Percentiles rank a stretch among this genome's conserved stretches.
These are phyloP conservation scores for Populus davidiana DNA, from an alignment of 345 rosid genomes.

Conservation along the genomic window DNA sequence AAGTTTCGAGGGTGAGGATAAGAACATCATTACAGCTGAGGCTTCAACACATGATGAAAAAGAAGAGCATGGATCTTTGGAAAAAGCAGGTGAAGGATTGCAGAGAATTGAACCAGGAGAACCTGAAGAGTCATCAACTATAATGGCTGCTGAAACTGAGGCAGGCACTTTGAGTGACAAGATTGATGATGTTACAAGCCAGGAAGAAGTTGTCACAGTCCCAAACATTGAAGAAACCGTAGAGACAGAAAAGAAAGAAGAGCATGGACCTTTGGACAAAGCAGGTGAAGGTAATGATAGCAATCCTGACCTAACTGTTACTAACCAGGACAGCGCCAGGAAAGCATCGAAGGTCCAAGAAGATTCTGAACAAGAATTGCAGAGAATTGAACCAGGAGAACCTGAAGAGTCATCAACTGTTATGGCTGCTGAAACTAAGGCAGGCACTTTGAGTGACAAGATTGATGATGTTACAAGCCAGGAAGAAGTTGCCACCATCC, in stretches of 20 bases:
- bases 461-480: neutral
- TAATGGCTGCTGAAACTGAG: conserved; percentile 2
- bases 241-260: neutral
- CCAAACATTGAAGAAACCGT: conserved; percentile 9
- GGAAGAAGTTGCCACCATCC: conserved; percentile 6
- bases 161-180: neutral
- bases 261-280: neutral
- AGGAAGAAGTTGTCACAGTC: conserved; percentile 1
- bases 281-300: neutral
- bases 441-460: neutral
- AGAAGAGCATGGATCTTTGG: neutral
- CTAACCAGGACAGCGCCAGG: neutral
- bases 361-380: too few relatives aligned
- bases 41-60: neutral
- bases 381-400: conserved; percentile 2
- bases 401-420: conserved; percentile 2
- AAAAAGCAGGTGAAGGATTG: neutral
- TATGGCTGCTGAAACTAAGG: conserved; percentile 5
- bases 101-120: conserved; percentile 1
- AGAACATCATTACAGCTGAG: neutral
- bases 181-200: neutral
- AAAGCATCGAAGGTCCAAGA: neutral
- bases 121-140: neutral
- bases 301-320: neutral
- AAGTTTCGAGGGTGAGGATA: neutral